Evolutionary conservation across 495 filamentous ascomycete species (phyloP), one percentile per base, ranked within the genome.

Genomic region (Letharia columbiana): DNA sequence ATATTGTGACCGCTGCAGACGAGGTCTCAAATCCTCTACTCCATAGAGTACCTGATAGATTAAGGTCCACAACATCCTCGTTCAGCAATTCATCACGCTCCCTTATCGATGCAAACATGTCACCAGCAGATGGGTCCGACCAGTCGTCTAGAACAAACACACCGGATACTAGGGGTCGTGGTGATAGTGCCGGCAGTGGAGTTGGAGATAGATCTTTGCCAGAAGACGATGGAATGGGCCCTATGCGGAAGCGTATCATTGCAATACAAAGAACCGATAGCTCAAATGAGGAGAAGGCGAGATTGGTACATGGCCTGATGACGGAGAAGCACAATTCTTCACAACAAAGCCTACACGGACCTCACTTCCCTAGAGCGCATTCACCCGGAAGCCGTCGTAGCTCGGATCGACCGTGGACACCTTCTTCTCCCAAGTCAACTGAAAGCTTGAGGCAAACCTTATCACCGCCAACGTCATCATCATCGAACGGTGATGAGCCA

Each of bases 161-260:
- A 28, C 59, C 62, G 20, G 45, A 63, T 41, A 20, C 63, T n/a
- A 23, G 60, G 42, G 28, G 45, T 17, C 64, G 56, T 20, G 54
- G 64, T 44, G 33, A 28, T 57, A 64, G 60, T 45, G 40, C 66
- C 66, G 61, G 20, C 57, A 33, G 63, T 71, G 31, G 67, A 66
- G 54, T 52, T 67, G 23, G 71, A 70, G 57, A 57, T 50, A 54
- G 74, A 62, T 69, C 79, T 31, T 77, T 98, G 60, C 95, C 94
- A 0, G 94, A 88, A 70, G 91, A 99, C 75, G 94, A 99, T 80
- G 94, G 94, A 41, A 96, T 96, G 89, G 80, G 85, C 11, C 75
- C 77, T 62, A 75, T 98, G 65, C 80, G 94, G 64, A 82, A 79
- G 67, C 87, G 86, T 74, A 93, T 99, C 66, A 82, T 90, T 49